Evolutionary conservation across 257 asterid species (phyloP).

Genomic region (Primulina huaijiensis): DNA sequence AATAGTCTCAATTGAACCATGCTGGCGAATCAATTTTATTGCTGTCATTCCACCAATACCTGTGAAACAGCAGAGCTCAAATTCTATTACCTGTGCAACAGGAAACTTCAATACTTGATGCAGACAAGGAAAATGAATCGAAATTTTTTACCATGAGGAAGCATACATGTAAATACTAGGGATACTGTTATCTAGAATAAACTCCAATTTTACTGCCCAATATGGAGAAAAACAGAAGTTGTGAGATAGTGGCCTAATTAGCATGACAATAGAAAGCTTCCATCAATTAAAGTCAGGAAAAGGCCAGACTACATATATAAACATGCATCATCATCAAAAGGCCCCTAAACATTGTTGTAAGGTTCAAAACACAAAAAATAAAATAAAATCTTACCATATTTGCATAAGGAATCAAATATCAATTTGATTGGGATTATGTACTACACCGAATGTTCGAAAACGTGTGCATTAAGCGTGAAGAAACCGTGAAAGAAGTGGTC

Average conservation of each 20-base stretch:
- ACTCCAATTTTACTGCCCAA: no score
- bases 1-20: constrained; percentile 79
- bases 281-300: no score
- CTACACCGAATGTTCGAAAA: neutral
- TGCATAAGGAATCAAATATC: neutral
- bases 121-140: neutral
- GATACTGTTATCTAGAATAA: no score
- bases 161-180: no score
- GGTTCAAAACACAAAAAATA: neutral
- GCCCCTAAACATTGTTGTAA: neutral
- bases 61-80: constrained; percentile 31
- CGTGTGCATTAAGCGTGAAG: no score
- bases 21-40: constrained; percentile 90
- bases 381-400: neutral
- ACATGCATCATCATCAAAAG: neutral
- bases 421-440: neutral
- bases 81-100: neutral
- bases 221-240: no score
- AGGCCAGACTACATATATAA: neutral
- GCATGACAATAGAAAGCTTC: no score
- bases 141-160: neutral
- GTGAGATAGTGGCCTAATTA: no score
- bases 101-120: neutral
- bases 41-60: constrained; percentile 98
- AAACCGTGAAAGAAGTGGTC: no score